phyloP scores from a whole-genome alignment of 257 asterid species.

The Fraxinus anomala region DNA sequence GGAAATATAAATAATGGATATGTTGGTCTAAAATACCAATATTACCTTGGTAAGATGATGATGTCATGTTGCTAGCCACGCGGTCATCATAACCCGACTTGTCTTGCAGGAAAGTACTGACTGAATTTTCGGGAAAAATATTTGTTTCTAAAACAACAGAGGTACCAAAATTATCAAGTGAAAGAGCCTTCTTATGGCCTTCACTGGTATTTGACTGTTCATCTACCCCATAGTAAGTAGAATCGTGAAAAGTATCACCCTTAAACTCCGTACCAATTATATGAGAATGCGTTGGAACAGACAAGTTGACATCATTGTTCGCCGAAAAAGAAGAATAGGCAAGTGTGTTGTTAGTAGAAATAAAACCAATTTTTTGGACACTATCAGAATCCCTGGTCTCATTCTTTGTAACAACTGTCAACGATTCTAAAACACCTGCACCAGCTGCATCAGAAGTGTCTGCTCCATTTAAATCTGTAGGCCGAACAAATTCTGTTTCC shows the following conservation, averaged over 20 bases:
- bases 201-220: slow-evolving; percentile 34
- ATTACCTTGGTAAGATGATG: slow-evolving; percentile 61
- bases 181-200: slow-evolving; percentile 38
- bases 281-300: slow-evolving; percentile 30
- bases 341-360: slow-evolving; percentile 31
- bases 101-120: slow-evolving; percentile 36
- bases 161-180: slow-evolving; percentile 31
- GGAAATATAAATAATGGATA: background rate
- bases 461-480: slow-evolving; percentile 48
- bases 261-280: slow-evolving; percentile 41
- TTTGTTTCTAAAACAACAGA: slow-evolving; percentile 42
- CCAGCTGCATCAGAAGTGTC: slow-evolving; percentile 57
- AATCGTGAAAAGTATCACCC: slow-evolving; percentile 32
- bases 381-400: slow-evolving; percentile 41
- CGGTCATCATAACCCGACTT: slow-evolving; percentile 40
- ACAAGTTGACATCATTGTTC: slow-evolving; percentile 24
- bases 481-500: slow-evolving; percentile 43
- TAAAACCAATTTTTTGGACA: slow-evolving; percentile 34
- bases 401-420: slow-evolving; percentile 35
- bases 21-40: slow-evolving; percentile 15
- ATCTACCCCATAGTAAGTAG: slow-evolving; percentile 35
- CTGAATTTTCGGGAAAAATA: slow-evolving; percentile 41
- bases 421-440: slow-evolving; percentile 36
- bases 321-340: slow-evolving; percentile 34
- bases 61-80: slow-evolving; percentile 34